Percentiles rank a stretch among this genome's conserved stretches.
Evolutionary conservation across 1,284 basidiomycete species (phyloP).

Genomic region (Acaromyces ingoldii): DNA sequence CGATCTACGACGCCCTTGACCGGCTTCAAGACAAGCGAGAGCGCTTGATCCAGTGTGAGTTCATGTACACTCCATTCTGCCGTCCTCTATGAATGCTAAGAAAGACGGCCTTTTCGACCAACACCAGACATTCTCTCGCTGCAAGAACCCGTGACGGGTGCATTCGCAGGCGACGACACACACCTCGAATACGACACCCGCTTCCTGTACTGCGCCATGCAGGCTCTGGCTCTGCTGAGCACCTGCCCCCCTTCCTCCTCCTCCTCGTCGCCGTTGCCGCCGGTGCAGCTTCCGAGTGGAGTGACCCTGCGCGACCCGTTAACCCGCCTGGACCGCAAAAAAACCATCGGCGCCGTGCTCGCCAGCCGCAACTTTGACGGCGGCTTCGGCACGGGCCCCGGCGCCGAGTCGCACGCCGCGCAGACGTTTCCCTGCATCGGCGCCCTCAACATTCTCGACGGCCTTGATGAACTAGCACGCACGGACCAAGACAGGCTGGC

Average conservation of each 20-base stretch:
- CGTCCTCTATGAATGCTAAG: background rate
- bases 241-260: no score
- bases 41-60: slow-evolving; percentile 70
- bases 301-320: background rate
- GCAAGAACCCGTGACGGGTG: slow-evolving; percentile 65
- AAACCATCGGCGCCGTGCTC: slow-evolving; percentile 68
- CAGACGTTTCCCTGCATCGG: slow-evolving; percentile 89
- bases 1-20: slow-evolving; percentile 76
- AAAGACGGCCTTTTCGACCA: background rate
- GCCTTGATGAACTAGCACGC: slow-evolving; percentile 58
- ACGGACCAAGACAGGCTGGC: slow-evolving; percentile 58
- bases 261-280: no score
- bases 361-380: slow-evolving; percentile 90
- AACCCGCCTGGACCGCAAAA: slow-evolving; percentile 53
- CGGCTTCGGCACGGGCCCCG: slow-evolving; percentile 76
- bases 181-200: slow-evolving; percentile 90
- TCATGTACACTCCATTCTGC: background rate
- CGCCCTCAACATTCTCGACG: slow-evolving; percentile 76
- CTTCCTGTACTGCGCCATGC: slow-evolving; percentile 81
- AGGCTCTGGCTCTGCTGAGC: slow-evolving; percentile 70
- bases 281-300: no score
- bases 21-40: slow-evolving; percentile 54
- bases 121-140: slow-evolving; percentile 72
- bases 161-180: slow-evolving; percentile 75
- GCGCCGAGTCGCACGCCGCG: slow-evolving; percentile 85